These are phyloP conservation scores for Aspergillus incahuasiensis DNA, from an alignment of 495 filamentous ascomycete genomes.

Conservation along the genomic window DNA sequence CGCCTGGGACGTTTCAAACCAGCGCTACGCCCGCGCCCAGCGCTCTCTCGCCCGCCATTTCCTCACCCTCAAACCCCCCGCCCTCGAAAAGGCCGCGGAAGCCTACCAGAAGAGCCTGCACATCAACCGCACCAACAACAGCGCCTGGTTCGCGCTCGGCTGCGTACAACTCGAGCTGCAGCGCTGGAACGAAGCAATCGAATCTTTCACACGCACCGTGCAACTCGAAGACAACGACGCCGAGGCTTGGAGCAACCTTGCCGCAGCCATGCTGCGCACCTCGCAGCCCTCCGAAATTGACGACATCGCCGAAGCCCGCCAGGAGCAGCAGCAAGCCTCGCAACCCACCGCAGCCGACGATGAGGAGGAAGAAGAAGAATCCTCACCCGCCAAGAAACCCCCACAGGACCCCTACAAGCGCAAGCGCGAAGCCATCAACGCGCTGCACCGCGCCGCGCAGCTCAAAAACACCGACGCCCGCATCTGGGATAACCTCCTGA, in stretches of 20 bases:
- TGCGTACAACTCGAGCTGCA: conserved; percentile 77
- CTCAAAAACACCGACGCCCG: conserved; percentile 78
- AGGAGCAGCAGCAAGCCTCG: neutral
- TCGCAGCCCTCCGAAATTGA: conserved; percentile 32
- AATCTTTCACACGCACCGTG: conserved; percentile 77
- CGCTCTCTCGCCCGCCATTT: conserved; percentile 78
- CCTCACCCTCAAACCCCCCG: conserved; percentile 51
- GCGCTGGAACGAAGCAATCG: conserved; percentile 73
- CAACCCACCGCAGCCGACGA: conserved; percentile 19
- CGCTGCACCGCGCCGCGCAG: conserved; percentile 76
- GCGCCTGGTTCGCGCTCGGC: conserved; percentile 84
- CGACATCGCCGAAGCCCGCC: neutral
- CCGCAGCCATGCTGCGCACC: conserved; percentile 65
- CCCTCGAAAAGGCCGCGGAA: conserved; percentile 64
- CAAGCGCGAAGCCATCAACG: conserved; percentile 67
- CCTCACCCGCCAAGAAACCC: conserved; percentile 1
- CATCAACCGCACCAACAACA: conserved; percentile 74
- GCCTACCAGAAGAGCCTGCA: conserved; percentile 72
- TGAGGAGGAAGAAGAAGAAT: conserved; percentile 23
- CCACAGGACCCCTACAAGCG: conserved; percentile 51
- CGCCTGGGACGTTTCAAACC: conserved; percentile 81
- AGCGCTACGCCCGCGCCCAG: conserved; percentile 81
- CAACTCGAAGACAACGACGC: conserved; percentile 82
- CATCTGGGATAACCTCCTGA: conserved; percentile 95
- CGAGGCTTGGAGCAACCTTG: conserved; percentile 92